Percentiles rank a stretch among this genome's conserved stretches.
Conservation (phyloP, 208 protist genomes). For the Leptomonas pyrrhocoris region DNA sequence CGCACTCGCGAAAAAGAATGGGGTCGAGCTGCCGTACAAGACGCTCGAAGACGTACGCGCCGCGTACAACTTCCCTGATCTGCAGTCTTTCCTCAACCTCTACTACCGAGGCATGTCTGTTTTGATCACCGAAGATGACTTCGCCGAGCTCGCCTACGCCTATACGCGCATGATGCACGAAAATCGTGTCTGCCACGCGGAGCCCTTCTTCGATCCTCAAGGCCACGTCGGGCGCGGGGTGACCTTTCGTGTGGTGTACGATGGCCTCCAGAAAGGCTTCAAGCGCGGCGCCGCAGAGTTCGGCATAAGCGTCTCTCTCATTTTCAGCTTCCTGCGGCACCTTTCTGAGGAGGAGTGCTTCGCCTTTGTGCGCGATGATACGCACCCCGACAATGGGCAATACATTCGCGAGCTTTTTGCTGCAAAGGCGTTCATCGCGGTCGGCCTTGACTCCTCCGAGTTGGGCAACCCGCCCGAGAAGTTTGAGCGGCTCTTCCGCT, state of each 20-base stretch:
- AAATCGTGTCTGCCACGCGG: constrained; percentile 40
- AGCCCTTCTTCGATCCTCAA: constrained; percentile 69
- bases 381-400: constrained; percentile 29
- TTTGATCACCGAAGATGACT: constrained; percentile 53
- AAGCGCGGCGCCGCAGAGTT: constrained; percentile 38
- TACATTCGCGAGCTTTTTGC: constrained; percentile 52
- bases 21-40: constrained; percentile 36
- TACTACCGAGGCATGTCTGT: constrained; percentile 61
- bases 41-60: constrained; percentile 43
- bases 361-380: constrained; percentile 36
- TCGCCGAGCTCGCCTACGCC: constrained; percentile 48
- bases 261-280: constrained; percentile 46
- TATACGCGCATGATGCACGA: constrained; percentile 47
- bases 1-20: constrained; percentile 42
- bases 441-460: constrained; percentile 57
- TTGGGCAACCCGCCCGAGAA: constrained; percentile 51
- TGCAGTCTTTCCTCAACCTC: constrained; percentile 62
- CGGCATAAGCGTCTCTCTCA: constrained; percentile 38
- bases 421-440: constrained; percentile 41
- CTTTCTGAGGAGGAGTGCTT: constrained; percentile 49
- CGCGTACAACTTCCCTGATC: constrained; percentile 57
- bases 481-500: constrained; percentile 53
- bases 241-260: constrained; percentile 44
- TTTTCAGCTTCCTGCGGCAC: constrained; percentile 60
- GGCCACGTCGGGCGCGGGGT: constrained; percentile 47